A percentile compares a stretch with the other conserved stretches of the same genome.
Conservation (phyloP, 805 yeast genomes). For the Nadsonia fulvescens region DNA sequence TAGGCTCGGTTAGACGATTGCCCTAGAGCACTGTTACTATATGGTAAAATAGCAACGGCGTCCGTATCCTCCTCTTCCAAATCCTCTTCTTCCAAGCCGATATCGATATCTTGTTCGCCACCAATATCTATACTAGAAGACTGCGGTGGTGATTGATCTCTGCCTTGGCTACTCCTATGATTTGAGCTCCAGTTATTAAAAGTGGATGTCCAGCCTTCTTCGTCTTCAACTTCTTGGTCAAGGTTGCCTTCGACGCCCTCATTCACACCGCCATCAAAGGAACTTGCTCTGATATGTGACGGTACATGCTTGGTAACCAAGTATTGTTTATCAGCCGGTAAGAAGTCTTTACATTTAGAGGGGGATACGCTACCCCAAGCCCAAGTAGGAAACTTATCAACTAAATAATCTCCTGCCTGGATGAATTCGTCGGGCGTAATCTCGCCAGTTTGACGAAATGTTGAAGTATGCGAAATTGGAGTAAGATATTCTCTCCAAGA, state of each 20-base stretch:
- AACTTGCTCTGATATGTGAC: conserved; percentile 47
- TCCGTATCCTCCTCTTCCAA: conserved; percentile 11
- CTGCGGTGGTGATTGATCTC: conserved; percentile 2
- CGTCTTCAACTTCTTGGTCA: conserved; percentile 22
- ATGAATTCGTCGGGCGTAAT: conserved; percentile 93
- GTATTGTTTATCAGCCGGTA: conserved; percentile 77
- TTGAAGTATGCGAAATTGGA: conserved; percentile 75
- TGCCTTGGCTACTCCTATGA: too few species aligned
- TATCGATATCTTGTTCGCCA: conserved; percentile 13
- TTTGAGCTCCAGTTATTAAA: too few species aligned
- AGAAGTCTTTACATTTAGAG: conserved; percentile 40
- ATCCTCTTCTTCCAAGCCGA: conserved; percentile 10
- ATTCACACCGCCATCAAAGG: background rate
- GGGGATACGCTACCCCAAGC: conserved; percentile 58
- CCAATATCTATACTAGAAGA: conserved; percentile 12
- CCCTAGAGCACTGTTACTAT: conserved; percentile 5
- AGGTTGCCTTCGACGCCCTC: conserved; percentile 15
- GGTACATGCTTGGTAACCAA: conserved; percentile 84
- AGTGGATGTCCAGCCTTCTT: conserved; percentile 22
- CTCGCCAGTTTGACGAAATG: conserved; percentile 74
- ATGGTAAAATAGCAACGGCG: conserved; percentile 2
- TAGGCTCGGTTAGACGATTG: conserved; percentile 36
- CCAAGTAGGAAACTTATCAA: conserved; percentile 92
- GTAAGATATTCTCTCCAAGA: conserved; percentile 75
- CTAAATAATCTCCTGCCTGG: conserved; percentile 82